phyloP scores from a whole-genome alignment of 495 filamentous ascomycete genomes.

The Aspergillus sclerotiicarbonarius region DNA sequence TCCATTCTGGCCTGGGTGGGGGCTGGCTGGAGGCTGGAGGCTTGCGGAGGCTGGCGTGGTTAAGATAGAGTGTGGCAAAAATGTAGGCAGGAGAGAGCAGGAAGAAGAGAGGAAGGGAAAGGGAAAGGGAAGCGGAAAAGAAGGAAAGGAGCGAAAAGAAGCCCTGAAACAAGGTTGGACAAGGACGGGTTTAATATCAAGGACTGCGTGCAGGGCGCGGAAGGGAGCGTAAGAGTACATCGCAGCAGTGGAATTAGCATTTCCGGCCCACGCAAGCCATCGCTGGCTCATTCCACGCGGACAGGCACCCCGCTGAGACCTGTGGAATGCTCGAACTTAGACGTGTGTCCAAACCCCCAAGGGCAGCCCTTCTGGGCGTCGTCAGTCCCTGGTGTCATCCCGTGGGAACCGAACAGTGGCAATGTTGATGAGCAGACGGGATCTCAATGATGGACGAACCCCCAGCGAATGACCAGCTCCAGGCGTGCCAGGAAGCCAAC shows the following conservation, averaged over 20 bases:
- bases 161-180: slow-evolving; percentile 5
- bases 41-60: not conserved
- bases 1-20: slow-evolving; percentile 1
- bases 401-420: slow-evolving; percentile 3
- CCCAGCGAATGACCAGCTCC: not conserved
- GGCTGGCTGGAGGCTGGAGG: slow-evolving; percentile 2
- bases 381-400: not conserved
- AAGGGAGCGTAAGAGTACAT: no score
- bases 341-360: no score
- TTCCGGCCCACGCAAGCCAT: no score
- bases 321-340: not conserved
- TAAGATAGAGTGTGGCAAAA: slow-evolving; percentile 12
- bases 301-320: not conserved
- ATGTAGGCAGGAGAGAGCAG: not conserved
- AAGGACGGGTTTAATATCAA: slow-evolving; percentile 7
- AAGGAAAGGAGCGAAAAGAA: not conserved
- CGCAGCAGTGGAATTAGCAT: no score
- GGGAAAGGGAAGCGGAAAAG: not conserved
- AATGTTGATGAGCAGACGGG: not conserved
- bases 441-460: not conserved
- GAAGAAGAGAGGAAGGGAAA: not conserved
- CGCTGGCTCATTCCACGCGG: not conserved
- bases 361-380: no score
- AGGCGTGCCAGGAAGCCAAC: not conserved
- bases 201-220: slow-evolving; percentile 9